phyloP scores from a whole-genome alignment of 1,284 basidiomycete genomes.

The Cutaneotrichosporon sp. region DNA sequence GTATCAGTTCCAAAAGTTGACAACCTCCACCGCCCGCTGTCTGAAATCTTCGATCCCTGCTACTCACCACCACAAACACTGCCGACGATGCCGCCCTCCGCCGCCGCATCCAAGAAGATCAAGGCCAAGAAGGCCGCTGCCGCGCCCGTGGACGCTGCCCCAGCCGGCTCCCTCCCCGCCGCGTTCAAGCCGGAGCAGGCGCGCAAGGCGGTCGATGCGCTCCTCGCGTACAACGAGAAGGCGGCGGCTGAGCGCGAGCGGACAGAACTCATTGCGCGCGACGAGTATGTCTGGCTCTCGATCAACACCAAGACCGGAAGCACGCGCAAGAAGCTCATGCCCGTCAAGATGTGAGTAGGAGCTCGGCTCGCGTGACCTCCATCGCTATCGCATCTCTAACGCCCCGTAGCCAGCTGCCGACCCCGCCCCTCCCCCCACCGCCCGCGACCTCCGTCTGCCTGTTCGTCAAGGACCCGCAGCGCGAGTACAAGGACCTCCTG shows the following conservation, averaged over 20 bases:
- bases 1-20: constrained; percentile 19
- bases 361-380: not conserved
- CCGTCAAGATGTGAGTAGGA: constrained; percentile 72
- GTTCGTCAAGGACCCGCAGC: constrained; percentile 92
- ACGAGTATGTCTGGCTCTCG: constrained; percentile 82
- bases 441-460: constrained; percentile 79
- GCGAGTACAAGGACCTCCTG: constrained; percentile 92
- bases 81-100: constrained; percentile 21
- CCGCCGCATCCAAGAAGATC: constrained; percentile 19
- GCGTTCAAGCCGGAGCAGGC: constrained; percentile 69
- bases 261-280: constrained; percentile 75
- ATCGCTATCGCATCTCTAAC: too few relatives aligned
- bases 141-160: constrained; percentile 21
- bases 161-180: constrained; percentile 31
- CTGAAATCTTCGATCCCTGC: constrained; percentile 14
- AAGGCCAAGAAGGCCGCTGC: constrained; percentile 18
- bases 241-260: constrained; percentile 66
- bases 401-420: constrained; percentile 69
- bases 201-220: constrained; percentile 71
- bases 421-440: constrained; percentile 72
- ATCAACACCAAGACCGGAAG: constrained; percentile 79
- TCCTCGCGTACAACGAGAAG: constrained; percentile 69
- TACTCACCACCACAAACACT: constrained; percentile 1
- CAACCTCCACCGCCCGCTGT: constrained; percentile 3
- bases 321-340: constrained; percentile 74